Evolutionary conservation across 495 filamentous ascomycete genomes (phyloP).

Genomic region (Hypoxylon intermedium): DNA sequence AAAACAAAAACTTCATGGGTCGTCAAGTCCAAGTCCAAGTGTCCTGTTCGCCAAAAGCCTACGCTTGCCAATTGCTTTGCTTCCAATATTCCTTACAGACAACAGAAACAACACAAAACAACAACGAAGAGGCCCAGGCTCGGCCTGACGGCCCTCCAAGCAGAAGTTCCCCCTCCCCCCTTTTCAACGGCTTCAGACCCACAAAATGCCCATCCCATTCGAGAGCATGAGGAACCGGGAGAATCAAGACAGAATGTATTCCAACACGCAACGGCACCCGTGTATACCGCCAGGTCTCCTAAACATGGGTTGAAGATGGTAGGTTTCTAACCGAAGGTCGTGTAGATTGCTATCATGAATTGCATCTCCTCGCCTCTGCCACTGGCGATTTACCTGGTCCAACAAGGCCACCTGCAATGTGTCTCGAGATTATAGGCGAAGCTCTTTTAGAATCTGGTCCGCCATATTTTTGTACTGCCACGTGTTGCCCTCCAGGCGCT

Average conservation of each 20-base stretch:
- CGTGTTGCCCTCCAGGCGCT: conserved; percentile 91
- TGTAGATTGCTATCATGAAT: background rate
- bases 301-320: background rate
- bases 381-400: background rate
- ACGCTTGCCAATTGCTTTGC: conserved; percentile 25
- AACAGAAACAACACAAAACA: conserved; percentile 3
- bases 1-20: conserved; percentile 27
- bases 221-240: background rate
- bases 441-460: conserved; percentile 86
- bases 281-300: too few relatives aligned
- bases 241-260: conserved; percentile 25
- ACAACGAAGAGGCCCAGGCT: conserved; percentile 13
- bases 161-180: conserved; percentile 1
- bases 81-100: conserved; percentile 29
- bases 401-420: background rate
- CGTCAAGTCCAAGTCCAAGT: conserved; percentile 16
- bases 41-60: conserved; percentile 19
- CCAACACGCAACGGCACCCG: conserved; percentile 4
- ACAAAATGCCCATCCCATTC: background rate
- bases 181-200: conserved; percentile 5
- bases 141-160: conserved; percentile 3
- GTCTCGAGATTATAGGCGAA: conserved; percentile 68
- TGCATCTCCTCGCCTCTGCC: background rate
- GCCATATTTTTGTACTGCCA: conserved; percentile 99
- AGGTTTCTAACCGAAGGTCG: background rate